Conservation (phyloP, 2,329 filamentous ascomycete species). For the Neonectria neomacrospora region DNA sequence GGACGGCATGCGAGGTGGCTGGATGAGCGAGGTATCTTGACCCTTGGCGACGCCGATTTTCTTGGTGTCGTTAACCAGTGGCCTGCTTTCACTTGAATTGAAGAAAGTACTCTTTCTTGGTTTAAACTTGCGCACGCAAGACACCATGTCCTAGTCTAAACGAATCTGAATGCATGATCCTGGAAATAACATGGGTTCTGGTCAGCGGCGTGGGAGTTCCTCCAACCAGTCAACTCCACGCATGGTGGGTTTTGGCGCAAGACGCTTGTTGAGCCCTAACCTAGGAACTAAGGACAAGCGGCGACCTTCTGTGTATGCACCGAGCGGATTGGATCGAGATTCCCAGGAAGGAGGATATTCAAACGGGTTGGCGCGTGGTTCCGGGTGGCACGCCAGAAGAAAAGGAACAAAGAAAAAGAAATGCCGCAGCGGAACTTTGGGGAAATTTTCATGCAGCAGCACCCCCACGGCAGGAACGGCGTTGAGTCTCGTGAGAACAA, state of each 20-base stretch:
- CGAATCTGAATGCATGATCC: conserved; percentile 20
- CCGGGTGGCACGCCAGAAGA: neutral
- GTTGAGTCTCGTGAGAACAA: neutral
- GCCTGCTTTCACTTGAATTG: conserved; percentile 16
- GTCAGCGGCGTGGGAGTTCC: conserved; percentile 8
- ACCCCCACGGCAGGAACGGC: conserved; percentile 2
- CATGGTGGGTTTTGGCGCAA: neutral
- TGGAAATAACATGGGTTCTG: conserved; percentile 2
- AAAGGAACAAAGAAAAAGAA: conserved; percentile 17
- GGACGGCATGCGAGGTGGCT: conserved; percentile 21
- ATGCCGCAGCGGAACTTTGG: conserved; percentile 15
- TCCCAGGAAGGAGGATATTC: neutral
- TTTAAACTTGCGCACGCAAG: conserved; percentile 3
- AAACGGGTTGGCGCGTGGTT: conserved; percentile 6
- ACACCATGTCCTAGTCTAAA: conserved; percentile 1
- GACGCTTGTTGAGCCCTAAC: conserved; percentile 19
- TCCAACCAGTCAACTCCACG: conserved; percentile 23
- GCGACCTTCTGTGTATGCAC: neutral
- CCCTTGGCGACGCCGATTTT: conserved; percentile 26
- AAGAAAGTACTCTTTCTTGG: conserved; percentile 10
- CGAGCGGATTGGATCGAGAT: neutral
- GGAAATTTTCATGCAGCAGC: conserved; percentile 25
- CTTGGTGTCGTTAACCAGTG: conserved; percentile 30
- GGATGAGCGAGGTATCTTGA: conserved; percentile 26
- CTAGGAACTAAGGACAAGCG: conserved; percentile 1